phyloP scores from a whole-genome alignment of 75 land plant species.

The Selaginella tamariscina region DNA sequence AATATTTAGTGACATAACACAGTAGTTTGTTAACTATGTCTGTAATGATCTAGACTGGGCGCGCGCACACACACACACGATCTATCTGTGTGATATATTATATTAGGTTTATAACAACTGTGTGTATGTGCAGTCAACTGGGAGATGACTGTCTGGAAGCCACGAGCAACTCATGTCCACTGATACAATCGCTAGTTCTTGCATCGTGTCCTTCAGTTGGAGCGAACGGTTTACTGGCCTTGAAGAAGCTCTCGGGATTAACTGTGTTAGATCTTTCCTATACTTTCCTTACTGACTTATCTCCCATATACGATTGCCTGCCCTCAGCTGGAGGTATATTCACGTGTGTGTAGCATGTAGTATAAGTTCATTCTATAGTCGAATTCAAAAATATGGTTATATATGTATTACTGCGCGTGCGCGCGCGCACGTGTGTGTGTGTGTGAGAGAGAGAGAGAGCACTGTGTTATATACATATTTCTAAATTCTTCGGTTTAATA shows the following conservation, averaged over 20 bases:
- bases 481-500: no score
- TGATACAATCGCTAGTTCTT: constrained; percentile 4
- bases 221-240: constrained; percentile 2
- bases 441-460: no score
- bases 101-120: background rate
- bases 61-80: no score
- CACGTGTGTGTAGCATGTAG: no score
- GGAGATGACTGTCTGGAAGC: constrained; percentile 11
- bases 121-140: background rate
- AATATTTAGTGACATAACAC: background rate
- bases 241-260: background rate
- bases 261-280: constrained; percentile 5
- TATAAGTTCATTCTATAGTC: no score
- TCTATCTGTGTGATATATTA: background rate
- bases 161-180: background rate
- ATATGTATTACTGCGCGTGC: no score
- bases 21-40: background rate
- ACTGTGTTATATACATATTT: no score
- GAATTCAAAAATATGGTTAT: no score
- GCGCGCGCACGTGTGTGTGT: no score
- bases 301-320: background rate
- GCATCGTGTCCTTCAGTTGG: constrained; percentile 8
- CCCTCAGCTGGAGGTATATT: constrained; percentile 8
- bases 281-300: constrained; percentile 3
- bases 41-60: background rate